Conservation (phyloP, 2,329 filamentous ascomycete genomes). For the Trichoderma atroviride region DNA sequence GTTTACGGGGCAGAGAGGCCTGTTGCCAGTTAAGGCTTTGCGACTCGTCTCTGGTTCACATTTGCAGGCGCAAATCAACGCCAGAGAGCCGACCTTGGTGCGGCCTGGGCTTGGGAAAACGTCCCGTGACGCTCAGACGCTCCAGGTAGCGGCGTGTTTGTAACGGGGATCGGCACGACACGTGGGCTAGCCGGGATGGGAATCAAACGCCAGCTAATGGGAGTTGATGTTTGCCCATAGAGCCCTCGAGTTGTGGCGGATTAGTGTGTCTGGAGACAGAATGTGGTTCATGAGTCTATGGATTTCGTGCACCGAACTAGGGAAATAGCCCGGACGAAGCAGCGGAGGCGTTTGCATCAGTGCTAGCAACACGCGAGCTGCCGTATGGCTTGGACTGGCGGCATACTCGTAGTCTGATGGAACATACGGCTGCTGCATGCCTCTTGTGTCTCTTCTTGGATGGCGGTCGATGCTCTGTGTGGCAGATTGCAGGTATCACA, state of each 20-base stretch:
- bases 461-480: not conserved
- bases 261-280: not conserved
- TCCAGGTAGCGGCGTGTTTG: conserved; percentile 8
- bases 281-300: not conserved
- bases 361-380: not conserved
- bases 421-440: not conserved
- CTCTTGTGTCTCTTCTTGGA: not conserved
- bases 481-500: not conserved
- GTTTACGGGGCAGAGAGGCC: not conserved
- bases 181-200: conserved; percentile 29
- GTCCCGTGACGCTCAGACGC: conserved; percentile 20
- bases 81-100: conserved; percentile 5
- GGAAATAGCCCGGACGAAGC: not conserved
- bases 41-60: not conserved
- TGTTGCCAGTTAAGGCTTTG: not conserved
- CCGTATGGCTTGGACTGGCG: not conserved
- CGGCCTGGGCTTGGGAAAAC: conserved; percentile 3
- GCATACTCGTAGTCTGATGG: not conserved
- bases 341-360: not conserved
- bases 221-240: no score
- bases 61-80: conserved; percentile 27
- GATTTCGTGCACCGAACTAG: not conserved
- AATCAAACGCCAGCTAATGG: not conserved
- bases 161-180: conserved; percentile 28
- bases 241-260: not conserved